A percentile compares a stretch with the other conserved stretches of the same genome.
phyloP scores from a whole-genome alignment of 108 stramenopile genomes.

The Aureococcus anophagefferens region DNA sequence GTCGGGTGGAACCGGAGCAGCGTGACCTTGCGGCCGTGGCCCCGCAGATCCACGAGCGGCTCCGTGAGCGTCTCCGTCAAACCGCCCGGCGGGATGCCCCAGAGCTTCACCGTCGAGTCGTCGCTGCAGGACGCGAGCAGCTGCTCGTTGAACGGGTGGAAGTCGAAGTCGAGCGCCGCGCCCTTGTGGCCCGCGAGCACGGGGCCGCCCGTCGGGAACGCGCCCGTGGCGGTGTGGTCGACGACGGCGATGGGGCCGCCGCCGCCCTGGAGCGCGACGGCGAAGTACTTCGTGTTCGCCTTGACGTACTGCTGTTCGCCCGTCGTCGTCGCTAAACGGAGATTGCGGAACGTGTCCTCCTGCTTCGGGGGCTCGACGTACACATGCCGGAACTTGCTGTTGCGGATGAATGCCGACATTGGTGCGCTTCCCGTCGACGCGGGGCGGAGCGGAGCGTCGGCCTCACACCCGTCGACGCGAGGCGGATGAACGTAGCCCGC shows the following conservation, averaged over 20 bases:
- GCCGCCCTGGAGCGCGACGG: constrained; percentile 74
- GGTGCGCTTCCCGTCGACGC: no score
- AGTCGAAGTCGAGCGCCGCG: constrained; percentile 88
- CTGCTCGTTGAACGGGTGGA: constrained; percentile 89
- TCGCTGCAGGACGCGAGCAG: constrained; percentile 82
- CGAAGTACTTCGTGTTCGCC: constrained; percentile 93
- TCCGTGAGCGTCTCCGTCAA: constrained; percentile 66
- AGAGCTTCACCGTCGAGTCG: constrained; percentile 90
- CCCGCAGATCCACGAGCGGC: constrained; percentile 69
- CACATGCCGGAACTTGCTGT: constrained; percentile 50
- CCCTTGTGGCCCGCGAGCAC: constrained; percentile 80
- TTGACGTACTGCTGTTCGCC: constrained; percentile 99
- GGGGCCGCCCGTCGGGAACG: constrained; percentile 62
- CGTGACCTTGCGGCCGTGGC: constrained; percentile 85
- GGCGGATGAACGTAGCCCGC: no score
- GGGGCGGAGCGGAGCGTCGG: no score
- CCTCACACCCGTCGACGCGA: no score
- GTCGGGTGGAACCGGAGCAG: constrained; percentile 85
- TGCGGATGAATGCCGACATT: constrained; percentile 47
- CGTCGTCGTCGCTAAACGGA: constrained; percentile 74
- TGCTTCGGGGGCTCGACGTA: constrained; percentile 34
- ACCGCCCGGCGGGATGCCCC: constrained; percentile 91
- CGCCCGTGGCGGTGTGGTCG: constrained; percentile 70
- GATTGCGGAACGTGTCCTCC: constrained; percentile 6
- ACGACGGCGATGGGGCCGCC: constrained; percentile 85